Conservation (phyloP, 176 grass and related monocot genomes). For the Melocanna baccifera region DNA sequence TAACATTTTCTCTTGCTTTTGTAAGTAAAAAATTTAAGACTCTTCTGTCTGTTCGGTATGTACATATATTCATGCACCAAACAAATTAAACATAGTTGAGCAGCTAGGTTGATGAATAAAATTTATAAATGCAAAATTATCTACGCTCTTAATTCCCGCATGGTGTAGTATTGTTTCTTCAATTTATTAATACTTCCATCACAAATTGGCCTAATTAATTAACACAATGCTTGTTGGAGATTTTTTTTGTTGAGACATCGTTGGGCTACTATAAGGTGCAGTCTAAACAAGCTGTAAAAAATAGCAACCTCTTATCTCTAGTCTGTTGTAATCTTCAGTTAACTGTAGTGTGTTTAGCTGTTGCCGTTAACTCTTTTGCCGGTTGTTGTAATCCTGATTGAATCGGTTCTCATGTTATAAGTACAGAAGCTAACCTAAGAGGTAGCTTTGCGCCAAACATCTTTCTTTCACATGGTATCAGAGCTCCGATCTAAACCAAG, state of each 20-base stretch:
- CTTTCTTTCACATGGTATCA: too few species aligned
- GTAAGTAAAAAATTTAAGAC: not conserved
- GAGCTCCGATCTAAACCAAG: too few species aligned
- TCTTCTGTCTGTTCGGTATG: not conserved
- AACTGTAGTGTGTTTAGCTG: too few species aligned
- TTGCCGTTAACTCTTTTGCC: too few species aligned
- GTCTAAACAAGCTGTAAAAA: not conserved
- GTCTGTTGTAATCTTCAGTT: too few species aligned
- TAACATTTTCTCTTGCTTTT: not conserved
- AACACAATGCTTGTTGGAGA: not conserved
- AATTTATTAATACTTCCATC: not conserved
- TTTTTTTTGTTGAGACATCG: not conserved
- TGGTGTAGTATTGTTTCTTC: not conserved
- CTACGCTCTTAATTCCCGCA: not conserved
- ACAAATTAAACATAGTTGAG: not conserved
- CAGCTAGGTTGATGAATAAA: not conserved
- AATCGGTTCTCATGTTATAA: too few species aligned
- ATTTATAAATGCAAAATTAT: not conserved
- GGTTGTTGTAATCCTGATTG: too few species aligned
- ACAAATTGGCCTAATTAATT: not conserved
- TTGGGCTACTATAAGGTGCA: not conserved
- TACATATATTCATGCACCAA: not conserved
- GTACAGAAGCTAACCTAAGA: too few species aligned
- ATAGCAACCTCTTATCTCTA: not conserved
- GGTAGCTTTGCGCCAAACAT: too few species aligned